Evolutionary conservation across 176 grass and related monocot species (phyloP).

Genomic region (Oryza glaberrima): DNA sequence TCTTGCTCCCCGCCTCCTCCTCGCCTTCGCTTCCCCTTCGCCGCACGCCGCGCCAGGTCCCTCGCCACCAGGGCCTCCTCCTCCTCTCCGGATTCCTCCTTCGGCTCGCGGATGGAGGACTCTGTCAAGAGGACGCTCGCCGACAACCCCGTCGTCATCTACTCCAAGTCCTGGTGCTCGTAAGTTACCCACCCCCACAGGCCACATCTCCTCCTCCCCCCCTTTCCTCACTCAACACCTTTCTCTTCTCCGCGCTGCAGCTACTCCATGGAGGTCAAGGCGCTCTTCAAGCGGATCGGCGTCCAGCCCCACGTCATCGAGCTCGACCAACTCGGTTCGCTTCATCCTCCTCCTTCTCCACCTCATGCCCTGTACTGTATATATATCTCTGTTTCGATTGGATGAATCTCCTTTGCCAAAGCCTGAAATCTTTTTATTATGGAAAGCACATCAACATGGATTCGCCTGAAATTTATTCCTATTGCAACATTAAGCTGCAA

Average conservation of each 20-base stretch:
- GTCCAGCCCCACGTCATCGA: constrained; percentile 75
- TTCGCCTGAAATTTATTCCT: too few species aligned
- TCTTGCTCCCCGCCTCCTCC: neutral
- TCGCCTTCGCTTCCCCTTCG: constrained; percentile 25
- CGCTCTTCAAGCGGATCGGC: constrained; percentile 85
- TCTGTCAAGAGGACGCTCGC: constrained; percentile 68
- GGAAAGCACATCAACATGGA: neutral
- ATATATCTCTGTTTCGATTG: too few species aligned
- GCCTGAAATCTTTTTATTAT: neutral
- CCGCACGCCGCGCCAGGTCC: constrained; percentile 35
- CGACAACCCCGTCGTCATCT: constrained; percentile 81
- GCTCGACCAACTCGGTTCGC: constrained; percentile 78
- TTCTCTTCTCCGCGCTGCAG: constrained; percentile 30
- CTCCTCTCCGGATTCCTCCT: constrained; percentile 64
- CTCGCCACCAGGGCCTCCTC: constrained; percentile 42
- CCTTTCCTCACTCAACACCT: neutral
- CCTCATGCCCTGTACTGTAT: too few species aligned
- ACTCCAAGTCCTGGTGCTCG: constrained; percentile 98
- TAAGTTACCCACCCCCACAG: constrained; percentile 39
- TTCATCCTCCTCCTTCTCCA: neutral
- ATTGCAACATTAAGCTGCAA: neutral
- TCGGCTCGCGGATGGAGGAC: constrained; percentile 89
- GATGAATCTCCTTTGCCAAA: neutral
- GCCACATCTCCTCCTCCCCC: neutral
- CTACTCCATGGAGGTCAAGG: constrained; percentile 89